Percentiles rank a stretch among this genome's conserved stretches.
phyloP scores from a whole-genome alignment of 352 stramenopile species.

The Phytophthora cryptogea region DNA sequence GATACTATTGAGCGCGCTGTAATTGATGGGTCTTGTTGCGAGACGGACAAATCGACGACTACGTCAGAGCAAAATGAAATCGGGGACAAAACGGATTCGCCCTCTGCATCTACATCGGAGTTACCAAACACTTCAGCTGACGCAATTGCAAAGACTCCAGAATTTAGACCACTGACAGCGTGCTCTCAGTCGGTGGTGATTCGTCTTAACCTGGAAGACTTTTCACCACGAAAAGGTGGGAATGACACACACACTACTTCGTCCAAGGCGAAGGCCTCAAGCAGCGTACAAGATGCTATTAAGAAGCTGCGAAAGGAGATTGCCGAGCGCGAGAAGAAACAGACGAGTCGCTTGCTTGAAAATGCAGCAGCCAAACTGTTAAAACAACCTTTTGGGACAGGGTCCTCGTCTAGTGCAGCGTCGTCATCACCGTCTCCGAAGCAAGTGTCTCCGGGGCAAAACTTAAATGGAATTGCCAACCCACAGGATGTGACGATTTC shows the following conservation, averaged over 20 bases:
- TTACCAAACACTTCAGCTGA: conserved; percentile 5
- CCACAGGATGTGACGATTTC: neutral
- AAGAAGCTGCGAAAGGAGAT: conserved; percentile 62
- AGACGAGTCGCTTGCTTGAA: conserved; percentile 31
- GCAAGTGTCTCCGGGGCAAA: conserved; percentile 6
- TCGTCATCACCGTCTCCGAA: conserved; percentile 22
- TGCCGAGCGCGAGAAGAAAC: conserved; percentile 50
- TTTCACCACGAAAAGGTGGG: conserved; percentile 29
- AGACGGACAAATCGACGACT: conserved; percentile 14
- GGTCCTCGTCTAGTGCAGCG: conserved; percentile 14
- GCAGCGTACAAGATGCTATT: conserved; percentile 41
- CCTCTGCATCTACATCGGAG: neutral
- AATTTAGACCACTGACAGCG: conserved; percentile 66
- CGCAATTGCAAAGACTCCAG: conserved; percentile 19
- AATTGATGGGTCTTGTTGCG: neutral
- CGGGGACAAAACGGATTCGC: conserved; percentile 3
- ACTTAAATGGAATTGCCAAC: conserved; percentile 11
- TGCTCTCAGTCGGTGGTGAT: conserved; percentile 75
- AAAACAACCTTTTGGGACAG: conserved; percentile 11
- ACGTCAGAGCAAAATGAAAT: conserved; percentile 7
- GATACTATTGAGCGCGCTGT: neutral
- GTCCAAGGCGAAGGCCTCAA: conserved; percentile 8
- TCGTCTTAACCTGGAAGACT: conserved; percentile 58
- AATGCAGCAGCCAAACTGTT: conserved; percentile 17
- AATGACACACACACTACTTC: conserved; percentile 7